These are phyloP conservation scores for Oryza officinalis DNA, from an alignment of 176 grass and related monocot species.

Conservation along the genomic window DNA sequence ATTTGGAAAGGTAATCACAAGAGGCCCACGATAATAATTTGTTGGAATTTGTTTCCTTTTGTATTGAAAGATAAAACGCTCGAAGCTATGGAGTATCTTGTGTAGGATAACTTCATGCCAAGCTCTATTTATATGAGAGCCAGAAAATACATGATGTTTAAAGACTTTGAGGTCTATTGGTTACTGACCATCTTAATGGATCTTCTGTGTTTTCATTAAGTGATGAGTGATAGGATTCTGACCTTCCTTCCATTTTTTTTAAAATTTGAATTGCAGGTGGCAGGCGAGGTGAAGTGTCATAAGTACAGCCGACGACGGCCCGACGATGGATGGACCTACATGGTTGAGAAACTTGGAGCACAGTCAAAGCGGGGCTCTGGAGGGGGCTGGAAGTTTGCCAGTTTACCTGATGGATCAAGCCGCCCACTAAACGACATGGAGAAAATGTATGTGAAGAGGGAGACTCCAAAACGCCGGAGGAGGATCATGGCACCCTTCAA, in stretches of 20 bases:
- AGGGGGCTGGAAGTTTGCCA: conserved; percentile 86
- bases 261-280: conserved; percentile 59
- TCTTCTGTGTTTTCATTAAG: neutral
- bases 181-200: neutral
- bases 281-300: conserved; percentile 86
- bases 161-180: neutral
- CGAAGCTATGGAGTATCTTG: neutral
- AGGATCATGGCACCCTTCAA: conserved; percentile 91
- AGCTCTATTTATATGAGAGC: neutral
- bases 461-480: conserved; percentile 72
- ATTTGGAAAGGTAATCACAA: neutral
- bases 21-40: neutral
- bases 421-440: conserved; percentile 77
- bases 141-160: neutral
- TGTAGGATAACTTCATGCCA: neutral
- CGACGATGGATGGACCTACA: conserved; percentile 79
- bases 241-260: neutral
- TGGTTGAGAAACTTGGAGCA: conserved; percentile 82
- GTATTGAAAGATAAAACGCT: neutral
- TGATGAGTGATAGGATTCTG: neutral
- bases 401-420: conserved; percentile 85
- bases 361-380: conserved; percentile 62
- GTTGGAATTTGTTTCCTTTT: conserved; percentile 1
- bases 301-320: conserved; percentile 88
- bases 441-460: conserved; percentile 96